Evolutionary conservation across 2,329 filamentous ascomycete genomes (phyloP).

Genomic region (Cercospora zeae-maydis): DNA sequence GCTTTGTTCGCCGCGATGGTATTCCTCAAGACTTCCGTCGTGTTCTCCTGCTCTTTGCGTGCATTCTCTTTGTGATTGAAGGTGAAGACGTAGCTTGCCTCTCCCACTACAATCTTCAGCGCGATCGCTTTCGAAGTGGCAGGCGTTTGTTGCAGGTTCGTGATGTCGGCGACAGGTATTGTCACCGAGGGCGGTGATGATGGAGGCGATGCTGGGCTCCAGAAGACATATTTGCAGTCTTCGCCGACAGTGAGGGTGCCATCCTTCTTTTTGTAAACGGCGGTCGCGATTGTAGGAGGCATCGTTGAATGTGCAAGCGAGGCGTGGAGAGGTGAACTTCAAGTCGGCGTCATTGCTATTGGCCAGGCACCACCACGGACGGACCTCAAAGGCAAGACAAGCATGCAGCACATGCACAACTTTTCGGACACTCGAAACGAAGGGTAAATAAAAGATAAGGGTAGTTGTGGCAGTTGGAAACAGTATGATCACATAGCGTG

Average conservation of each 20-base stretch:
- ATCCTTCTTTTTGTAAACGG: conserved; percentile 94
- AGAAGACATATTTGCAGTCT: conserved; percentile 72
- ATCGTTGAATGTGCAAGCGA: conserved; percentile 21
- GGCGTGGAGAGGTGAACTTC: conserved; percentile 10
- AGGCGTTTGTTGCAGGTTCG: conserved; percentile 92
- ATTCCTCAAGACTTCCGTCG: conserved; percentile 77
- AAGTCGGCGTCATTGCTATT: conserved; percentile 6
- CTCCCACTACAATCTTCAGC: conserved; percentile 82
- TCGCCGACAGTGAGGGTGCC: conserved; percentile 72
- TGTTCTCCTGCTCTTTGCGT: conserved; percentile 75
- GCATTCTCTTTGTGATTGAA: conserved; percentile 77
- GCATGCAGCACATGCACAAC: background rate
- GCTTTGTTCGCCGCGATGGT: conserved; percentile 69
- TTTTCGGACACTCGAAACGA: background rate
- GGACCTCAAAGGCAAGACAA: background rate
- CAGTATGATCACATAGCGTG: background rate
- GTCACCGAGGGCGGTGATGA: conserved; percentile 63
- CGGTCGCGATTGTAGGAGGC: conserved; percentile 54
- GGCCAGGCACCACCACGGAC: background rate
- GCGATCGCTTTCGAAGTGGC: conserved; percentile 86
- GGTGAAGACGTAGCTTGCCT: conserved; percentile 76
- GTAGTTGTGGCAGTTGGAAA: background rate
- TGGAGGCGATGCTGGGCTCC: conserved; percentile 66
- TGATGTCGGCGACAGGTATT: conserved; percentile 71
- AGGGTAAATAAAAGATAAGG: background rate